Evolutionary conservation across 106 monocot genomes (phyloP).

Genomic region (Allium fistulosum): DNA sequence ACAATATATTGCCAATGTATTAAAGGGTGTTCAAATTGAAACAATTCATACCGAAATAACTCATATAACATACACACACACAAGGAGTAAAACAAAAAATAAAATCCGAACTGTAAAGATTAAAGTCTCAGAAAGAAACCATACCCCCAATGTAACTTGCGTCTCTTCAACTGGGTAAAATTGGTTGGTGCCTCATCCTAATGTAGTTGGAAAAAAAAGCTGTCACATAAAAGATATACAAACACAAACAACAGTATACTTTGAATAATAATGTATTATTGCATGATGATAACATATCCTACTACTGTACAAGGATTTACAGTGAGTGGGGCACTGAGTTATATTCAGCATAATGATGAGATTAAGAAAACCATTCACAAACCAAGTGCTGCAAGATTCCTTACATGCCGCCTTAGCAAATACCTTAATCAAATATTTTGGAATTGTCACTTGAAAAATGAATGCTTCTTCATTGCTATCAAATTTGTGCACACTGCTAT

Average conservation of each 20-base stretch:
- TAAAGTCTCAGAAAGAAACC: not conserved
- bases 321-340: too few relatives aligned
- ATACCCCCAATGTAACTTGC: constrained; percentile 50
- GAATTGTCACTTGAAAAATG: too few relatives aligned
- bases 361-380: too few relatives aligned
- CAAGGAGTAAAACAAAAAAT: not conserved
- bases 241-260: not conserved
- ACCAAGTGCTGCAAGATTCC: too few relatives aligned
- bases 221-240: not conserved
- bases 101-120: not conserved
- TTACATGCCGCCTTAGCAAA: too few relatives aligned
- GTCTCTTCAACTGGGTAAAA: constrained; percentile 25
- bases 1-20: not conserved
- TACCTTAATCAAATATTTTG: too few relatives aligned
- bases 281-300: too few relatives aligned
- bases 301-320: too few relatives aligned
- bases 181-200: constrained; percentile 15
- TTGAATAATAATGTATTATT: not conserved
- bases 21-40: not conserved
- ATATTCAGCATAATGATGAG: too few relatives aligned
- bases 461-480: too few relatives aligned
- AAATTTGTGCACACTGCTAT: too few relatives aligned
- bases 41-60: not conserved
- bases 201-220: not conserved
- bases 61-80: not conserved